Conservation (phyloP, 352 stramenopile species). For the Phytophthora hybrid region DNA sequence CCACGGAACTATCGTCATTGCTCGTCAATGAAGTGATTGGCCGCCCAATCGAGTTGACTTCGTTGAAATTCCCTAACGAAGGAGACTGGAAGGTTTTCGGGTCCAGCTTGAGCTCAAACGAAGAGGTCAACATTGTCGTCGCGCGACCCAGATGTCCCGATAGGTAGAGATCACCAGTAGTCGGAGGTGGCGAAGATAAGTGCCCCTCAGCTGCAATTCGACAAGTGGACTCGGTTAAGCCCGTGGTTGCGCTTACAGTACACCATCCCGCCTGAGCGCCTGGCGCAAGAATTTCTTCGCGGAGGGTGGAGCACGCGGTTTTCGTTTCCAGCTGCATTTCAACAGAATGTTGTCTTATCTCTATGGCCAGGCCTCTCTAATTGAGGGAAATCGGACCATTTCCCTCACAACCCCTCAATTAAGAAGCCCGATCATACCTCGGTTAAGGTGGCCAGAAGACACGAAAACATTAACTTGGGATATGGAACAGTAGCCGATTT, state of each 20-base stretch:
- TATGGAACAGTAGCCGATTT: too few species aligned
- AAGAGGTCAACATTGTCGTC: constrained; percentile 23
- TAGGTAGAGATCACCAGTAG: constrained; percentile 28
- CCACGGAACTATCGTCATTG: constrained; percentile 14
- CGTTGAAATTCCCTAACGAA: constrained; percentile 2
- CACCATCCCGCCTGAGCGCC: background rate
- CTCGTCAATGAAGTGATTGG: background rate
- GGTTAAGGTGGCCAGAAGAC: too few species aligned
- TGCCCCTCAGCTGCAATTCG: constrained; percentile 24
- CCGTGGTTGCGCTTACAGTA: background rate
- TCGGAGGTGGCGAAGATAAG: background rate
- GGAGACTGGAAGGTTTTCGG: constrained; percentile 31
- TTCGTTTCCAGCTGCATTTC: background rate
- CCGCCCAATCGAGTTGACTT: constrained; percentile 7
- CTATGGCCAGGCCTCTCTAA: background rate
- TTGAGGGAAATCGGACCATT: too few species aligned
- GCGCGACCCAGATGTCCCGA: constrained; percentile 24
- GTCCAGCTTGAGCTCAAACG: constrained; percentile 29
- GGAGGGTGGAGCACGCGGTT: background rate
- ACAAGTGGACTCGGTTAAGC: constrained; percentile 18
- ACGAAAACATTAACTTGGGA: too few species aligned
- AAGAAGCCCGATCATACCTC: too few species aligned
- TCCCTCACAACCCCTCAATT: too few species aligned
- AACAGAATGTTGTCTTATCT: background rate
- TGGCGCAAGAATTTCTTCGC: background rate